Conservation (phyloP, 1,284 basidiomycete species). For the Trichosporon sp. region DNA sequence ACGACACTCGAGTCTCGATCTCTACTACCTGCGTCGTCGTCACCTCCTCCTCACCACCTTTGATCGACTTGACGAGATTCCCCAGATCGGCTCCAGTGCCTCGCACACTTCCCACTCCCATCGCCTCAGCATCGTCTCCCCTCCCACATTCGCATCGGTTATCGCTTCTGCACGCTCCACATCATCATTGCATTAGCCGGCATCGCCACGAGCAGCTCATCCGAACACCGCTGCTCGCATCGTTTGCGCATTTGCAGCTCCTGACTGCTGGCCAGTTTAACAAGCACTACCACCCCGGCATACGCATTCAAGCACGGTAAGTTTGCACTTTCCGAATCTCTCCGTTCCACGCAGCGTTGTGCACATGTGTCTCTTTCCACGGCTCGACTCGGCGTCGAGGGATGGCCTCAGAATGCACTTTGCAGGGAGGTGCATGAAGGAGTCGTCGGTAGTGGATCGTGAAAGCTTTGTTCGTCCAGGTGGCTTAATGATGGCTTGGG, state of each 20-base stretch:
- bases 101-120: not conserved
- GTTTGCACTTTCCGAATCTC: not conserved
- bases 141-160: not conserved
- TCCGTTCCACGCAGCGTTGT: not conserved
- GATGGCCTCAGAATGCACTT: not conserved
- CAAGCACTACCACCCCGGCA: not conserved
- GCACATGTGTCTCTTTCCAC: not conserved
- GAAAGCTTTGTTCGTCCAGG: conserved; percentile 1
- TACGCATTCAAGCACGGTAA: not conserved
- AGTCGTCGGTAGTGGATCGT: not conserved
- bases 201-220: not conserved
- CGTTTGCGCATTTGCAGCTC: not conserved
- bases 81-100: not conserved
- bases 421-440: not conserved
- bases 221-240: not conserved
- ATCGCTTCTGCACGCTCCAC: not conserved
- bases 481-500: conserved; percentile 2
- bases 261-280: not conserved
- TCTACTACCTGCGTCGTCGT: not conserved
- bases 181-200: not conserved
- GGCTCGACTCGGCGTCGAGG: not conserved
- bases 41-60: not conserved
- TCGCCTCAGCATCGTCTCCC: not conserved
- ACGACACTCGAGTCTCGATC: not conserved
- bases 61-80: not conserved